Conservation (phyloP, 441 rosid genomes). For the Gossypium aridum region DNA sequence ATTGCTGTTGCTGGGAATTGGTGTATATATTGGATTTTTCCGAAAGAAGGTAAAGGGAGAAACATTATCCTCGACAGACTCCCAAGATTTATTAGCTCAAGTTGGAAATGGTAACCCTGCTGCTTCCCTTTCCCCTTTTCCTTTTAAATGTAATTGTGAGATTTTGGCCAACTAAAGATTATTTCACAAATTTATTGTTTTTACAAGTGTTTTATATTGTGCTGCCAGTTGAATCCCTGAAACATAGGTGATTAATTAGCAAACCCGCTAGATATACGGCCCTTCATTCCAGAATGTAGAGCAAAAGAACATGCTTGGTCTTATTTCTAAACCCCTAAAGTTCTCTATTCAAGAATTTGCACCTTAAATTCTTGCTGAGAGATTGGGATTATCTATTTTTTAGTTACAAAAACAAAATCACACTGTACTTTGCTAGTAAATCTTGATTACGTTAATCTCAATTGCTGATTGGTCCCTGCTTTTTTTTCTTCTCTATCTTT, state of each 20-base stretch:
- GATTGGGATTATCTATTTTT: not conserved
- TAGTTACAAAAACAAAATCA: not conserved
- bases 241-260: not conserved
- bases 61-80: conserved; percentile 17
- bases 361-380: not conserved
- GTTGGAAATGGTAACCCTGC: conserved; percentile 29
- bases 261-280: not conserved
- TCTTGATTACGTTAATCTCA: not conserved
- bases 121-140: not conserved
- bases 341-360: not conserved
- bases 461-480: not conserved
- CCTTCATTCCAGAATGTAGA: not conserved
- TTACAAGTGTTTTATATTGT: not conserved
- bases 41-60: conserved; percentile 34
- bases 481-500: not conserved
- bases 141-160: not conserved
- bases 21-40: conserved; percentile 27
- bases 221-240: not conserved
- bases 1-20: conserved; percentile 25
- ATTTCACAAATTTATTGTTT: not conserved
- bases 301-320: not conserved
- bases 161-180: not conserved
- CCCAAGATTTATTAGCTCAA: conserved; percentile 28
- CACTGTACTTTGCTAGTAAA: not conserved
- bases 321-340: not conserved